Percentiles rank a stretch among this genome's conserved stretches.
Conservation (phyloP, 2,329 filamentous ascomycete genomes). For the Colletotrichum sp. region DNA sequence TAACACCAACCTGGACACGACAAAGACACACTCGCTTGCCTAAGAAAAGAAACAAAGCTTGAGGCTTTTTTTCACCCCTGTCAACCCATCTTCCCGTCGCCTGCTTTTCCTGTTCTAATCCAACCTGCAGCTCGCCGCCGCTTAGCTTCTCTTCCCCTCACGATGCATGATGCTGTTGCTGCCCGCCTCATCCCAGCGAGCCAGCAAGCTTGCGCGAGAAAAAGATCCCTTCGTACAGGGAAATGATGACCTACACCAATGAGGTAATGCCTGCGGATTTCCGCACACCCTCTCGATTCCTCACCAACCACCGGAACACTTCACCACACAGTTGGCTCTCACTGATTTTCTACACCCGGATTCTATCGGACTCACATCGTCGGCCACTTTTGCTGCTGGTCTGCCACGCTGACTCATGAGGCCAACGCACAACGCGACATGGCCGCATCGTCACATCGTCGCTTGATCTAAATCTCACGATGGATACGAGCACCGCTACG, state of each 20-base stretch:
- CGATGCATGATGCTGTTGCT: neutral
- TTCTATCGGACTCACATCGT: neutral
- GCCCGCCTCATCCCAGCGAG: neutral
- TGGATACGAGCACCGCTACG: neutral
- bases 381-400: neutral
- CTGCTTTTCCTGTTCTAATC: neutral
- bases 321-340: neutral
- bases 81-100: neutral
- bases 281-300: neutral
- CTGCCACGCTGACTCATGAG: neutral
- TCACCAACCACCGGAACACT: neutral
- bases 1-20: neutral
- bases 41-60: constrained; percentile 10
- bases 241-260: neutral
- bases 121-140: neutral
- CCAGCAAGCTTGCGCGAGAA: neutral
- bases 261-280: neutral
- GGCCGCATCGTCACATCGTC: constrained; percentile 6
- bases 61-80: constrained; percentile 1
- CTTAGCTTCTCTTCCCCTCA: neutral
- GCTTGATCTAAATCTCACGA: neutral
- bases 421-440: neutral
- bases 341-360: neutral
- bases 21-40: neutral
- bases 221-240: neutral